These are phyloP conservation scores for Penicillium egyptiacum DNA, from an alignment of 495 filamentous ascomycete species.

Conservation along the genomic window DNA sequence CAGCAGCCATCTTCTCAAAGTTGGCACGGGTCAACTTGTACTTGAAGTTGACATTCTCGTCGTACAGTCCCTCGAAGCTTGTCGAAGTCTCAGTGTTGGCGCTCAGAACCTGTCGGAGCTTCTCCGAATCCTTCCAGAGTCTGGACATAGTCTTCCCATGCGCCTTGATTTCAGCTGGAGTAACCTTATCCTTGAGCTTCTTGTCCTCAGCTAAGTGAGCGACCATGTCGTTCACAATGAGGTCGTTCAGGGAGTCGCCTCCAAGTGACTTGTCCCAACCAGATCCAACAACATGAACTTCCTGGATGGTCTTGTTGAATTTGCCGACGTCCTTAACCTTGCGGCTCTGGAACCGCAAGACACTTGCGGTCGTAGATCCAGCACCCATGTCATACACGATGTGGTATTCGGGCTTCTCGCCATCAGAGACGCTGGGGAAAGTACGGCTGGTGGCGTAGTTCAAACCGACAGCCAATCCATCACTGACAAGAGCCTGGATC, in stretches of 20 bases:
- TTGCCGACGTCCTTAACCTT: slow-evolving; percentile 89
- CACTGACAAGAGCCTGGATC: slow-evolving; percentile 79
- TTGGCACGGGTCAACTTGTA: slow-evolving; percentile 81
- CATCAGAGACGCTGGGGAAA: slow-evolving; percentile 81
- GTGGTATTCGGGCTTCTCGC: slow-evolving; percentile 86
- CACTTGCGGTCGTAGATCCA: slow-evolving; percentile 92
- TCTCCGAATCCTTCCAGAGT: slow-evolving; percentile 88
- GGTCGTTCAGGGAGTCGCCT: slow-evolving; percentile 82
- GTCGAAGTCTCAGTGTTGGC: slow-evolving; percentile 82
- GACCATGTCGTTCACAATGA: slow-evolving; percentile 87
- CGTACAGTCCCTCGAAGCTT: slow-evolving; percentile 81
- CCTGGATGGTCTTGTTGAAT: slow-evolving; percentile 95
- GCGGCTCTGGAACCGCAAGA: slow-evolving; percentile 85
- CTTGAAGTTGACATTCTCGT: slow-evolving; percentile 85
- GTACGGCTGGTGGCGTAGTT: slow-evolving; percentile 91
- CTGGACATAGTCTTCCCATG: slow-evolving; percentile 86
- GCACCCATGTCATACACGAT: slow-evolving; percentile 98
- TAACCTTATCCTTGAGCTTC: slow-evolving; percentile 67
- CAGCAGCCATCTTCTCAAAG: slow-evolving; percentile 79
- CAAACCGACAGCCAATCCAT: slow-evolving; percentile 88
- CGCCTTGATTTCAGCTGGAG: slow-evolving; percentile 56
- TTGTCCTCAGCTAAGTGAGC: slow-evolving; percentile 69
- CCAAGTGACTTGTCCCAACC: slow-evolving; percentile 90
- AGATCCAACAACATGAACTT: slow-evolving; percentile 79
- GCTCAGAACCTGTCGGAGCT: slow-evolving; percentile 83